A percentile compares a stretch with the other conserved stretches of the same genome.
phyloP scores from a whole-genome alignment of 164 flowering plant species.

The Annona cherimola region DNA sequence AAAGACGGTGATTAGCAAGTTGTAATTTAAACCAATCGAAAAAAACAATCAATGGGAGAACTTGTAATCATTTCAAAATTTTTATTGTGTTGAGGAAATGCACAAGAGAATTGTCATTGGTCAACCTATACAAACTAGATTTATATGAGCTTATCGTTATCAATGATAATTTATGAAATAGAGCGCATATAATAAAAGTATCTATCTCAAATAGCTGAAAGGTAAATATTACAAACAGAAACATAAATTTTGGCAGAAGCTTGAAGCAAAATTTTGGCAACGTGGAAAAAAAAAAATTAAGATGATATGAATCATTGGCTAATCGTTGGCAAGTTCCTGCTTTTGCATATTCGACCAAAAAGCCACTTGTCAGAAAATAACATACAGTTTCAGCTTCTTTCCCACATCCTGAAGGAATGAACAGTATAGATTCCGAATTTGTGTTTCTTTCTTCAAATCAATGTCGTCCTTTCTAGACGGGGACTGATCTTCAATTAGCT shows the following conservation, averaged over 20 bases:
- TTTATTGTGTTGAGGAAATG: background rate
- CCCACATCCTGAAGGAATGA: conserved; percentile 56
- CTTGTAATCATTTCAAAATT: background rate
- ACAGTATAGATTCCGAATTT: conserved; percentile 49
- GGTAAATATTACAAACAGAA: background rate
- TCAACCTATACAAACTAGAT: background rate
- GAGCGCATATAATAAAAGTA: background rate
- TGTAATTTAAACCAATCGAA: no score
- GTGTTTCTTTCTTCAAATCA: conserved; percentile 32
- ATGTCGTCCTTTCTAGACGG: conserved; percentile 75
- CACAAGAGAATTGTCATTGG: background rate
- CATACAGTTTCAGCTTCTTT: conserved; percentile 52
- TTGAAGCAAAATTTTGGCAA: background rate
- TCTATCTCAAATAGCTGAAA: background rate
- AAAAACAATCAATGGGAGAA: background rate
- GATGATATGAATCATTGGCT: background rate
- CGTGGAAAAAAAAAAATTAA: background rate
- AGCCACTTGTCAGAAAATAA: background rate
- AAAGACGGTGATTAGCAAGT: background rate
- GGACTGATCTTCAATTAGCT: conserved; percentile 51
- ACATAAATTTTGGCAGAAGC: background rate
- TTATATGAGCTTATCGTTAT: background rate
- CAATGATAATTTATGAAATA: background rate
- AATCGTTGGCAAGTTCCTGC: background rate
- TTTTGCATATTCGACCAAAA: background rate